Evolutionary conservation across 345 rosid species (phyloP).

Genomic region (Anacardium occidentale): DNA sequence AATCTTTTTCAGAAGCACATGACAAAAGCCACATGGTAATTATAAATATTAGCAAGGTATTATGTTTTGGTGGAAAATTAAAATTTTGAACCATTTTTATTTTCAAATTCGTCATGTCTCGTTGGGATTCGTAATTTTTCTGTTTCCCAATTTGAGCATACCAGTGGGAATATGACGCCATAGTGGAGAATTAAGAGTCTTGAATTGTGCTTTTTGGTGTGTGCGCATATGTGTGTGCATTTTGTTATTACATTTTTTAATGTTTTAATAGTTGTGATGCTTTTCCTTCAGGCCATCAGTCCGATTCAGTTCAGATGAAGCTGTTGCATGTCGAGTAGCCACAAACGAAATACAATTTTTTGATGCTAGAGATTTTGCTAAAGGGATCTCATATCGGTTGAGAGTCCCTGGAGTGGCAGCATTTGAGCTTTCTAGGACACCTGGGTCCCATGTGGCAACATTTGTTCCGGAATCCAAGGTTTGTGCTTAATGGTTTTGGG

Average conservation of each 20-base stretch:
- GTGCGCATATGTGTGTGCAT: background rate
- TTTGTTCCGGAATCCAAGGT: constrained; percentile 97
- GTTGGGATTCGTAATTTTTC: background rate
- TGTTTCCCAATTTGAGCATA: background rate
- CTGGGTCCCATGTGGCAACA: constrained; percentile 83
- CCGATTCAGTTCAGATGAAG: constrained; percentile 75
- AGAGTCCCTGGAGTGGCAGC: constrained; percentile 79
- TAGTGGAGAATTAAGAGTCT: background rate
- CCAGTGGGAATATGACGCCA: background rate
- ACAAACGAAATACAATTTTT: constrained; percentile 93
- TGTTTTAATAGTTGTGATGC: constrained; percentile 14
- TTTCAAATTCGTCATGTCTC: background rate
- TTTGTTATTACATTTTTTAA: background rate
- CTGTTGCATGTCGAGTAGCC: constrained; percentile 74
- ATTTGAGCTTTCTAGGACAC: constrained; percentile 72
- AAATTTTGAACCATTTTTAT: background rate
- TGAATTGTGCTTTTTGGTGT: background rate
- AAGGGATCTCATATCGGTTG: constrained; percentile 61
- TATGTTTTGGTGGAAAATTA: background rate
- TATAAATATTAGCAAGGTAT: constrained; percentile 2
- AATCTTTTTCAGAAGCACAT: constrained; percentile 72
- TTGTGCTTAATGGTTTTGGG: constrained; percentile 13
- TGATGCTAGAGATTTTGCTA: constrained; percentile 74
- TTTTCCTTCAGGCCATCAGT: constrained; percentile 70
- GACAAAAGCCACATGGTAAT: constrained; percentile 77